phyloP scores from a whole-genome alignment of 768 basidiomycete species.

The Hydnum rufescens region DNA sequence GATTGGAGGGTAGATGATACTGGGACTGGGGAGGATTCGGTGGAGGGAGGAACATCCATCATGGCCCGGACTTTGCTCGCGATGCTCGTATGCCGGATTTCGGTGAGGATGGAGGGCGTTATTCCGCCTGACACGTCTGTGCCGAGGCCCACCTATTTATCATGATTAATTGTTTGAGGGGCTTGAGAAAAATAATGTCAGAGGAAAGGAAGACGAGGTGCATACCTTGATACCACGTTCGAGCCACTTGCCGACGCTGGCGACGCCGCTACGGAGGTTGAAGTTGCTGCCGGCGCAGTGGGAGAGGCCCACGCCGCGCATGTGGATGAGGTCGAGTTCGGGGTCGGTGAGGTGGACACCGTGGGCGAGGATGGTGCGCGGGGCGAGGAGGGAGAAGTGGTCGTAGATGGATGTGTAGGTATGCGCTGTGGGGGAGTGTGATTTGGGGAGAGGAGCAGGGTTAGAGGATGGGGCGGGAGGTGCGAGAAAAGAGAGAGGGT shows the following conservation, averaged over 20 bases:
- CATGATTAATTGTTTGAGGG: not conserved
- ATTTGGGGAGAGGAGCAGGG: not conserved
- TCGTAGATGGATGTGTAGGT: constrained; percentile 77
- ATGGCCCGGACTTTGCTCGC: constrained; percentile 51
- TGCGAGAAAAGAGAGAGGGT: constrained; percentile 37
- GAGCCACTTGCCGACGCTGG: constrained; percentile 56
- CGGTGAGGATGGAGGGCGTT: constrained; percentile 55
- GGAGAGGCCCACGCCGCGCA: constrained; percentile 51
- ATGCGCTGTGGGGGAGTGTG: constrained; percentile 24
- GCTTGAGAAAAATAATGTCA: not conserved
- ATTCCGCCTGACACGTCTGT: constrained; percentile 86
- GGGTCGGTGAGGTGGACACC: constrained; percentile 56
- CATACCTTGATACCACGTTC: constrained; percentile 71
- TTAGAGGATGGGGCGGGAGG: not conserved
- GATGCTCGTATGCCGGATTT: constrained; percentile 55
- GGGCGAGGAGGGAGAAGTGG: constrained; percentile 46
- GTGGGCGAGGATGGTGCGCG: constrained; percentile 76
- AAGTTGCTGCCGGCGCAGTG: constrained; percentile 94
- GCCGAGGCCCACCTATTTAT: constrained; percentile 75
- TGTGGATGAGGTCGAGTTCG: constrained; percentile 54
- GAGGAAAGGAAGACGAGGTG: constrained; percentile 7
- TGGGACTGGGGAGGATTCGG: not conserved
- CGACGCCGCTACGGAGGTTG: constrained; percentile 70
- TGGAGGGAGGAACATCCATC: constrained; percentile 6
- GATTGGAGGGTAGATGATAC: not conserved